Conservation (phyloP, 768 basidiomycete species). For the Cystofilobasidium ferigula region DNA sequence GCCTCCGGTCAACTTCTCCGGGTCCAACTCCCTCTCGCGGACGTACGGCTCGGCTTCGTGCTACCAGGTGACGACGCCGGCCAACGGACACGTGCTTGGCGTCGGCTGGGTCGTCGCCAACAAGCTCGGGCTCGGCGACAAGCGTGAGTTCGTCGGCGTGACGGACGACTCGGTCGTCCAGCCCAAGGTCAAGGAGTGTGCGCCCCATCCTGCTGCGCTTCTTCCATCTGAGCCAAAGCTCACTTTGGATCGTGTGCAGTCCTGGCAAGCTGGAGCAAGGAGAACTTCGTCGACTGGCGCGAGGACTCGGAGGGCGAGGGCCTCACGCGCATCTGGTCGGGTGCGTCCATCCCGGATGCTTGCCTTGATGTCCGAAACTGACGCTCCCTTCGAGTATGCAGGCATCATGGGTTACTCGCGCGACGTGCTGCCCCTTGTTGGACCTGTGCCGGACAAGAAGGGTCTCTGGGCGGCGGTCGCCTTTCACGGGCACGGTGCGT, state of each 20-base stretch:
- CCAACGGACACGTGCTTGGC: background rate
- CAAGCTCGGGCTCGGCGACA: constrained; percentile 3
- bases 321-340: constrained; percentile 15
- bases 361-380: background rate
- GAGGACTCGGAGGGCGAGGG: constrained; percentile 14
- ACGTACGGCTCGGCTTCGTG: constrained; percentile 20
- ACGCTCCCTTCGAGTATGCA: background rate
- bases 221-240: background rate
- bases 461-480: constrained; percentile 5
- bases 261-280: background rate
- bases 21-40: background rate
- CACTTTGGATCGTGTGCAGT: background rate
- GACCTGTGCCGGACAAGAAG: constrained; percentile 10
- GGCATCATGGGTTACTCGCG: constrained; percentile 26
- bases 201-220: background rate
- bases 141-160: constrained; percentile 9
- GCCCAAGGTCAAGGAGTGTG: constrained; percentile 10
- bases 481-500: constrained; percentile 15
- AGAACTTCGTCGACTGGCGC: constrained; percentile 10
- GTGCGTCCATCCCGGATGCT: background rate
- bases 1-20: constrained; percentile 9
- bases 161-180: constrained; percentile 10
- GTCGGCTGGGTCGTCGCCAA: constrained; percentile 18
- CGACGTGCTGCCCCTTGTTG: constrained; percentile 20
- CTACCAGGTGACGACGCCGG: constrained; percentile 13